Evolutionary conservation across 352 stramenopile species (phyloP).

Genomic region (Pythium aphanidermatum): DNA sequence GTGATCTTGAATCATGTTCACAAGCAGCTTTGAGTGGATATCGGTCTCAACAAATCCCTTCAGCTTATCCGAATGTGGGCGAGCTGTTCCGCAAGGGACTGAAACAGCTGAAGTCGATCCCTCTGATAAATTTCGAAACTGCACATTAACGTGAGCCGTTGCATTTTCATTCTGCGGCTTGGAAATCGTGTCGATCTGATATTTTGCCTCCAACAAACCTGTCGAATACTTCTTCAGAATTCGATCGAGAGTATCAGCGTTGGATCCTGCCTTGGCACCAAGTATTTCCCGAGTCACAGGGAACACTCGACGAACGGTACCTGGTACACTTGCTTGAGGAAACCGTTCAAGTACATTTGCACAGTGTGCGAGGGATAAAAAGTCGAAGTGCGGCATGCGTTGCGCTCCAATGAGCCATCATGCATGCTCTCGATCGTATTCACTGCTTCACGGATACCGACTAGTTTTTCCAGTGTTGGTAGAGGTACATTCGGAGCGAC

Average conservation of each 20-base stretch:
- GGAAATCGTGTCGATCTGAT: conserved; percentile 29
- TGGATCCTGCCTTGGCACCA: conserved; percentile 29
- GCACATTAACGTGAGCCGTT: conserved; percentile 6
- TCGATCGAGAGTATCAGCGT: conserved; percentile 42
- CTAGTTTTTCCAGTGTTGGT: conserved; percentile 50
- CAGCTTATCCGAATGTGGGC: conserved; percentile 20
- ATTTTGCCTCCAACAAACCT: conserved; percentile 21
- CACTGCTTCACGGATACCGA: conserved; percentile 61
- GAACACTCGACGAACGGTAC: conserved; percentile 43
- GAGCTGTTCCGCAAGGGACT: conserved; percentile 39
- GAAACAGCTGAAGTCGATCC: conserved; percentile 8
- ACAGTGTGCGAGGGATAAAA: conserved; percentile 52
- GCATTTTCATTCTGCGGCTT: conserved; percentile 21
- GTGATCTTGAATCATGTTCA: conserved; percentile 79
- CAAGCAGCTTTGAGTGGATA: conserved; percentile 38
- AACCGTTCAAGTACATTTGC: conserved; percentile 48
- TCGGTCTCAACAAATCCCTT: conserved; percentile 56
- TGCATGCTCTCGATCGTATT: conserved; percentile 65
- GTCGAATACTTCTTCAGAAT: conserved; percentile 47
- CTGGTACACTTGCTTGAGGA: conserved; percentile 30
- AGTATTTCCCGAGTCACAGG: conserved; percentile 46
- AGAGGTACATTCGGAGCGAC: conserved; percentile 44
- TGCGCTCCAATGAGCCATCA: conserved; percentile 25
- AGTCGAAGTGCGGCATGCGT: conserved; percentile 72
- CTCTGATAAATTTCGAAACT: conserved; percentile 5